These are phyloP conservation scores for Symbiodinium pilosum DNA, from an alignment of 73 alveolate genomes.

Conservation along the genomic window DNA sequence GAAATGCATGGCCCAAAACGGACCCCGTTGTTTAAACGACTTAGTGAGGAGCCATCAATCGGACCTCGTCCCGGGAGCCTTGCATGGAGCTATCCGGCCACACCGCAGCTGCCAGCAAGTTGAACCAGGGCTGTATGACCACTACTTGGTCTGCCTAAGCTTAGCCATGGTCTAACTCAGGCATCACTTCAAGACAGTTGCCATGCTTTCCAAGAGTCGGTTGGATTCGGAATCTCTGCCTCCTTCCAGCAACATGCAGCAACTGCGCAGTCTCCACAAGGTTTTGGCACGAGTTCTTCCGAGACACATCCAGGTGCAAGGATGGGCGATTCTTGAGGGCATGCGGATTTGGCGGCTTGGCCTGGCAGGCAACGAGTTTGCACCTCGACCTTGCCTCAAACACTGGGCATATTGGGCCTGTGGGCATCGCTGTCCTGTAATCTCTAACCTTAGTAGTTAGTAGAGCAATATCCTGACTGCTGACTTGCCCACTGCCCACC, in stretches of 20 bases:
- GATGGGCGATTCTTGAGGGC: conserved; percentile 8
- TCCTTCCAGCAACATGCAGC: neutral
- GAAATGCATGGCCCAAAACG: no score
- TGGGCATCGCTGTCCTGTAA: conserved; percentile 65
- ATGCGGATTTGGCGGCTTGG: neutral
- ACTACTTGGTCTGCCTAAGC: neutral
- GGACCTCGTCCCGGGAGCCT: neutral
- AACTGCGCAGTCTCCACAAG: neutral
- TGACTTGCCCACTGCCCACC: no score
- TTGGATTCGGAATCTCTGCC: neutral
- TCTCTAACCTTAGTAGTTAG: neutral
- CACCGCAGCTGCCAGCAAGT: conserved; percentile 33
- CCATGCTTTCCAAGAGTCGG: neutral
- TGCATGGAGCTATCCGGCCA: neutral
- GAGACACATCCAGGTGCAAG: neutral
- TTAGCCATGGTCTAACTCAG: neutral
- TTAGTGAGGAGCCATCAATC: neutral
- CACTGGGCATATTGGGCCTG: no score
- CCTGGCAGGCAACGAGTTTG: neutral
- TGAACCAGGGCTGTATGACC: conserved; percentile 83
- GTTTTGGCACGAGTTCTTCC: neutral
- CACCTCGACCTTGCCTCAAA: no score
- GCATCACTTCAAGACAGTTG: no score
- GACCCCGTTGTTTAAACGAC: no score
- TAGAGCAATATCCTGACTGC: no score